Base-by-base conservation (phyloP, 495 filamentous ascomycete species). In the Neurospora terricola region DNA sequence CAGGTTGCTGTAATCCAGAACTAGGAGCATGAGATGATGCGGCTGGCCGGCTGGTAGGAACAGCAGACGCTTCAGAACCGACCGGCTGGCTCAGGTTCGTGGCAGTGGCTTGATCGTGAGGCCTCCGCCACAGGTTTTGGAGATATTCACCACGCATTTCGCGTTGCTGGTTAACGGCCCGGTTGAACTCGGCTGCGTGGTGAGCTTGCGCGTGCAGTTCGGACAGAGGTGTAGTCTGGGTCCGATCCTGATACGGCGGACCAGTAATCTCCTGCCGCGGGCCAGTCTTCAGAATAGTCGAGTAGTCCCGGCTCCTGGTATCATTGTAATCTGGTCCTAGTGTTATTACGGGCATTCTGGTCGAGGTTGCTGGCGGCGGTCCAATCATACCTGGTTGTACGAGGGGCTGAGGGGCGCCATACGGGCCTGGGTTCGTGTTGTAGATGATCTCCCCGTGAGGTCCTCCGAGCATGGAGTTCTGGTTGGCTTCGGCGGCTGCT, bases 101-200 rank as follows among this genome's bases (percentile, higher is more conserved):
- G 27, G 89, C 83, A 39, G 87, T 79, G 30, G 93, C 90, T 72
- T 84, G 86, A 78, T 96, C 93, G 75, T 91, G 94, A 37, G 90
- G 91, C 78, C 90, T 88, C 72, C 88, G 86, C 90, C 92, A 98
- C 68, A 90, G 87, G 73, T 90, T 90, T 70, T 93, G 89, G 74
- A 96, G 84, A 72, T 91, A 94, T 71, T 93, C 90, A 54, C 83
- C 87, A 70, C 96, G 90, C 79, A 90, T 89, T 37, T 85, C 89
- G 72, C 95, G 89, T 77, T 93, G 91, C 72, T 90, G 86, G 72
- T 89, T 91, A 37, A 98, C 83, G 38, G 85, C 83, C 77, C 94
- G 94, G 82, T 97, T 98, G 84, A 90, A 97, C 77, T 98, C 94
- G 39, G 93, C 92, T 5, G 94, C 90, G 48, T 96, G 93, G 38